phyloP scores from a whole-genome alignment of 139 green algal genomes.

The Diplosphaera chodatii region DNA sequence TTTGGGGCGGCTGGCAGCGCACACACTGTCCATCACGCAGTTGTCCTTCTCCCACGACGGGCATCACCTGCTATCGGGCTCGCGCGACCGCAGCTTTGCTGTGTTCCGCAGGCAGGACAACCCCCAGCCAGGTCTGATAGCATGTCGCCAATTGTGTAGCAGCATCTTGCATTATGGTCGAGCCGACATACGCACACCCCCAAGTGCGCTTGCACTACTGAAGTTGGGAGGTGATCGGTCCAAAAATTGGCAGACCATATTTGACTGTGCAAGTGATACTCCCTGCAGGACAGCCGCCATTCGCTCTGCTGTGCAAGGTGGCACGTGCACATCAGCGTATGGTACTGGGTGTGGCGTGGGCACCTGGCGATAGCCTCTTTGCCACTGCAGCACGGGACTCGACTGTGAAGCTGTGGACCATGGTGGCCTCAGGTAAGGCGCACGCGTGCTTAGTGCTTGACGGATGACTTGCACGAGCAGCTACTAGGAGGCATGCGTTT shows the following conservation, averaged over 20 bases:
- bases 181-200: no score
- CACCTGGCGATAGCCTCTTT: constrained; percentile 45
- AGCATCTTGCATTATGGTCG: constrained; percentile 10
- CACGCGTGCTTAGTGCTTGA: background rate
- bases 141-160: background rate
- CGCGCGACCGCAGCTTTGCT: constrained; percentile 53
- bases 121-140: no score
- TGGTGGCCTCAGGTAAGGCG: background rate
- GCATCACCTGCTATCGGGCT: constrained; percentile 50
- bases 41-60: constrained; percentile 73
- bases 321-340: constrained; percentile 69
- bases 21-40: constrained; percentile 90
- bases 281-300: no score
- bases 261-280: constrained; percentile 6
- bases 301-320: constrained; percentile 28
- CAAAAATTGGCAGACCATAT: background rate
- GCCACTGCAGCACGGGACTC: constrained; percentile 70
- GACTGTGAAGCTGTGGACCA: constrained; percentile 61
- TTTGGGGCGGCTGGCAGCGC: constrained; percentile 37
- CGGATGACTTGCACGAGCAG: constrained; percentile 2
- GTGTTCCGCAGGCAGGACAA: constrained; percentile 27
- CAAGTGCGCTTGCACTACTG: background rate
- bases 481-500: background rate
- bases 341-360: constrained; percentile 73
- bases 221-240: background rate